Evolutionary conservation across 2,329 filamentous ascomycete genomes (phyloP).

Genomic region (Trichoderma cornu-damae): DNA sequence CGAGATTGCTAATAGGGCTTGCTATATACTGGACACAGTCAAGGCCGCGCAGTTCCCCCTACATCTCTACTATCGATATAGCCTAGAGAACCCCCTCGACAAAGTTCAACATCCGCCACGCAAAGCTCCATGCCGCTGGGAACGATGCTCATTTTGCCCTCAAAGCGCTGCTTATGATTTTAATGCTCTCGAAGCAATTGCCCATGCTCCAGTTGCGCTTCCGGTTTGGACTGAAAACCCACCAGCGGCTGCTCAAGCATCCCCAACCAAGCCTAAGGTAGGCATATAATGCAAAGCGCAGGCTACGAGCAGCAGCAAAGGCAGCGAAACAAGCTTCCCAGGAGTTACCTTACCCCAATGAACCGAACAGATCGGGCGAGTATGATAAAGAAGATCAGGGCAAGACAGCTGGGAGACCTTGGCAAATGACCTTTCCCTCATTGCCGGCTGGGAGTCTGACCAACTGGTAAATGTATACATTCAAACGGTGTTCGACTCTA

Average conservation of each 20-base stretch:
- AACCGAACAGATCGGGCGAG: too few relatives aligned
- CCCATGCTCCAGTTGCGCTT: background rate
- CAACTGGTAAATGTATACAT: too few relatives aligned
- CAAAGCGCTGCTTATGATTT: slow-evolving; percentile 21
- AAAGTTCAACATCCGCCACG: slow-evolving; percentile 20
- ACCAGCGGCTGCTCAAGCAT: background rate
- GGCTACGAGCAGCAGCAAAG: background rate
- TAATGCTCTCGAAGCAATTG: background rate
- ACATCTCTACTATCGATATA: slow-evolving; percentile 25
- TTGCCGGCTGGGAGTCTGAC: too few relatives aligned
- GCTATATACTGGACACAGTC: slow-evolving; percentile 27
- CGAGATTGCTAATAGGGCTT: slow-evolving; percentile 4
- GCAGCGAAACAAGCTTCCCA: background rate
- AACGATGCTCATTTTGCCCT: slow-evolving; percentile 29
- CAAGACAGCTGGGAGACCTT: too few relatives aligned
- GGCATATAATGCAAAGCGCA: background rate
- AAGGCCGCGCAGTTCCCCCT: slow-evolving; percentile 27
- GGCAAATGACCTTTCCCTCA: too few relatives aligned
- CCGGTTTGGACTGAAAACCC: background rate
- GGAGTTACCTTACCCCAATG: background rate
- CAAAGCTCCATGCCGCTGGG: slow-evolving; percentile 21
- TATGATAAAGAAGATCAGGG: too few relatives aligned
- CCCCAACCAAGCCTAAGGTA: background rate
- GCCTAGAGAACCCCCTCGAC: slow-evolving; percentile 25
- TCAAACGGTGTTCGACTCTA: too few relatives aligned